Evolutionary conservation across 306 rosid species (phyloP).

Genomic region (Macrotyloma uniflorum): DNA sequence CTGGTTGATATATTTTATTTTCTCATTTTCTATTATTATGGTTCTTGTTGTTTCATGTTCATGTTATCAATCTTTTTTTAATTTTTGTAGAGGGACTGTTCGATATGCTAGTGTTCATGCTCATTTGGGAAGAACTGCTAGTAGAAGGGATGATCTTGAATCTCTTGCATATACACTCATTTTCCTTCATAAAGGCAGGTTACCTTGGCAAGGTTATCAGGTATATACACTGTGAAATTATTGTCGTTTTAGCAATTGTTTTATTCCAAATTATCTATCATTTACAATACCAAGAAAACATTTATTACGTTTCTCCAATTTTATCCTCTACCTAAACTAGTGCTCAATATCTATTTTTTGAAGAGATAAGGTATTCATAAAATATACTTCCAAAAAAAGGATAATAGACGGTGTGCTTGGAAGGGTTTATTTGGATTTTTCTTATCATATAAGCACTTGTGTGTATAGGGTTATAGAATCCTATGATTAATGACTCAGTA

Average conservation of each 20-base stretch:
- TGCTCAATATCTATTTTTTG: neutral
- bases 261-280: neutral
- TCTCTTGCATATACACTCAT: slow-evolving; percentile 94
- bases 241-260: neutral
- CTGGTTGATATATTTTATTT: neutral
- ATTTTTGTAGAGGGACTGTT: slow-evolving; percentile 76
- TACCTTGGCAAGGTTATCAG: slow-evolving; percentile 98
- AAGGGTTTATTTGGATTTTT: neutral
- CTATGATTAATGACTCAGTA: too few relatives aligned
- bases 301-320: neutral
- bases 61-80: slow-evolving; percentile 6
- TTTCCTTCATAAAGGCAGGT: slow-evolving; percentile 85
- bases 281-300: neutral
- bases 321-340: neutral
- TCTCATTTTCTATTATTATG: slow-evolving; percentile 51
- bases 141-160: slow-evolving; percentile 96
- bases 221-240: slow-evolving; percentile 38
- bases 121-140: slow-evolving; percentile 95
- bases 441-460: too few relatives aligned
- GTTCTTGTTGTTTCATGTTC: neutral
- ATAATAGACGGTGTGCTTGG: neutral
- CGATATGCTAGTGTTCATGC: slow-evolving; percentile 99
- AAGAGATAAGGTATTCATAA: neutral
- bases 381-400: neutral
- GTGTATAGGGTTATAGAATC: too few relatives aligned